Percentiles rank a stretch among this genome's conserved stretches.
These are phyloP conservation scores for Polysphondylium violaceum DNA, from an alignment of 78 protist genomes.

Conservation along the genomic window DNA sequence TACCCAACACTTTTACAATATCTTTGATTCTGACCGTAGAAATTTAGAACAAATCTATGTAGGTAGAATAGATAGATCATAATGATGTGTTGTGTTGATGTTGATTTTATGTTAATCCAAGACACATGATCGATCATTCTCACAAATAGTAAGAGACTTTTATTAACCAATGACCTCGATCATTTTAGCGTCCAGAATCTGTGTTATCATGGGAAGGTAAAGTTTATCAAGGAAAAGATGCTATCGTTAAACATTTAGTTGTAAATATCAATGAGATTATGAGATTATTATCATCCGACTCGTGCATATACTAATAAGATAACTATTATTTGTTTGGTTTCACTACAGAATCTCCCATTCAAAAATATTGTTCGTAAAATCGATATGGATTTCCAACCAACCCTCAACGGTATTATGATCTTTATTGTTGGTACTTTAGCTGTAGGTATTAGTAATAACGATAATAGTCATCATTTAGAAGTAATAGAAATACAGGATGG, in stretches of 20 bases:
- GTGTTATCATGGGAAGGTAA: slow-evolving; percentile 3
- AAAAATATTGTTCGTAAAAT: neutral
- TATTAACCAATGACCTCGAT: no score
- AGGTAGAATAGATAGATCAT: no score
- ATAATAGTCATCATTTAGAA: no score
- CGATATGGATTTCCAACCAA: neutral
- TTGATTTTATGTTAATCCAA: no score
- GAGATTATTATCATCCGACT: no score
- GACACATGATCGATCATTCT: no score
- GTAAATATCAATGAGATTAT: no score
- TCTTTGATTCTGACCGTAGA: neutral
- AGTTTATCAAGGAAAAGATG: neutral
- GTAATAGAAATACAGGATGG: no score
- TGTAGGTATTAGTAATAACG: slow-evolving; percentile 3
- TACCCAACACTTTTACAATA: neutral
- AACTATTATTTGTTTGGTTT: no score
- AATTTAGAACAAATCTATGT: neutral
- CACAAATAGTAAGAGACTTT: no score
- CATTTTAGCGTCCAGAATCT: neutral
- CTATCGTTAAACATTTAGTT: neutral
- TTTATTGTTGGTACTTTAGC: neutral
- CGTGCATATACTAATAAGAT: no score
- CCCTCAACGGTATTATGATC: neutral
- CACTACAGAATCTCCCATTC: neutral
- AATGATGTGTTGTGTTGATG: no score